These are phyloP conservation scores for Linnemannia elongata DNA, from an alignment of 192 early-diverging fungal species.

Conservation along the genomic window DNA sequence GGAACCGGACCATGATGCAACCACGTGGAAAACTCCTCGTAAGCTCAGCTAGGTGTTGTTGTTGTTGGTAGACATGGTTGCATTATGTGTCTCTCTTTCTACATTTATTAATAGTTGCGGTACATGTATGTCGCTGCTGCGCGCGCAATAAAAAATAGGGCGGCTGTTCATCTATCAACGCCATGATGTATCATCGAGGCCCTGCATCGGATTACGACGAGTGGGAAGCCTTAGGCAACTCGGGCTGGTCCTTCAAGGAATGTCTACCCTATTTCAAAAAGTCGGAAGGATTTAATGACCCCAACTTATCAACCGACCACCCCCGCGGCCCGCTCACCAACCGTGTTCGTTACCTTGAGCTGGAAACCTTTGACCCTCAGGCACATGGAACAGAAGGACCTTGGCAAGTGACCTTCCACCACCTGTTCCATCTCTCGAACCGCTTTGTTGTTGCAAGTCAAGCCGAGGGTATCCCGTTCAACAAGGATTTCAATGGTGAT, in stretches of 20 bases:
- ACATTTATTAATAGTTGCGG: no score
- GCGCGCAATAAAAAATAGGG: background rate
- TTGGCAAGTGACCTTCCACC: slow-evolving; percentile 41
- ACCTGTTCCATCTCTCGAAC: slow-evolving; percentile 19
- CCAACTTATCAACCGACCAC: slow-evolving; percentile 12
- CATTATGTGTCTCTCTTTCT: no score
- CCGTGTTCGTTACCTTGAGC: slow-evolving; percentile 7
- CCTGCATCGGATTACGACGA: slow-evolving; percentile 21
- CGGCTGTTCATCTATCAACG: slow-evolving; percentile 15
- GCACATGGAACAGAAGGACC: slow-evolving; percentile 45
- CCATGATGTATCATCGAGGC: slow-evolving; percentile 34
- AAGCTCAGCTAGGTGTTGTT: background rate
- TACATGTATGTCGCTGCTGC: no score
- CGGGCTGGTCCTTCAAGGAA: slow-evolving; percentile 23
- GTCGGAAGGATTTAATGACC: slow-evolving; percentile 41
- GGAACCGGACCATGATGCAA: background rate
- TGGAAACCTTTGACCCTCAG: slow-evolving; percentile 33
- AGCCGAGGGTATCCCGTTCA: slow-evolving; percentile 28
- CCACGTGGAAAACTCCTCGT: slow-evolving; percentile 24
- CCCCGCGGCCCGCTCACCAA: slow-evolving; percentile 26
- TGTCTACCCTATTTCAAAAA: slow-evolving; percentile 21
- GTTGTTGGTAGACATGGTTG: no score
- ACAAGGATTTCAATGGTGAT: slow-evolving; percentile 46
- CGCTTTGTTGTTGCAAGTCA: slow-evolving; percentile 23
- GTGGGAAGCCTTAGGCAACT: slow-evolving; percentile 13